phyloP scores from a whole-genome alignment of 2,329 filamentous ascomycete genomes.

The Botryotinia convoluta region DNA sequence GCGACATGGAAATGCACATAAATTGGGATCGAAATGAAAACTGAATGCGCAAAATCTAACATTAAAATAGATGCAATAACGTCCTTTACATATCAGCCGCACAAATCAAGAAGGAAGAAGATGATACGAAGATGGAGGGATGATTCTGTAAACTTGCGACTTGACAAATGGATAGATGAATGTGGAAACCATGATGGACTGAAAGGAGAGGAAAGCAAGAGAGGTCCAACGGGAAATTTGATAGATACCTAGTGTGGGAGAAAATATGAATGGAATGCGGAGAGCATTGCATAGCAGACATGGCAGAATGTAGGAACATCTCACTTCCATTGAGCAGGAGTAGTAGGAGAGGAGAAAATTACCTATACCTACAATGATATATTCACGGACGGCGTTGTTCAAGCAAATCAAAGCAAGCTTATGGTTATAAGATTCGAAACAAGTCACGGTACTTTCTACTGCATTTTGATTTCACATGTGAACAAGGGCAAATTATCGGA shows the following conservation, averaged over 20 bases:
- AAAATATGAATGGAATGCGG: not conserved
- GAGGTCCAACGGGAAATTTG: not conserved
- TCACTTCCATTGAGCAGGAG: not conserved
- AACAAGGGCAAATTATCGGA: not conserved
- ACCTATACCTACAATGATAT: slow-evolving; percentile 24
- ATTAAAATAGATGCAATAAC: slow-evolving; percentile 74
- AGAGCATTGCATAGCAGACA: not conserved
- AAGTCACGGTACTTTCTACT: slow-evolving; percentile 2
- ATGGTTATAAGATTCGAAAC: not conserved
- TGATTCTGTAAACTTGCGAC: slow-evolving; percentile 27
- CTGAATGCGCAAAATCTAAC: not conserved
- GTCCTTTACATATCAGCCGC: slow-evolving; percentile 83
- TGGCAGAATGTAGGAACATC: not conserved
- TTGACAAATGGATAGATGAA: slow-evolving; percentile 5
- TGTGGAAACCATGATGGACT: slow-evolving; percentile 9
- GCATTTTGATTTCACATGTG: not conserved
- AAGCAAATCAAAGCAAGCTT: slow-evolving; percentile 28
- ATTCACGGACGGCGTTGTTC: slow-evolving; percentile 34
- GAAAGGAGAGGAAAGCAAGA: not conserved
- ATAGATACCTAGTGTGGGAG: slow-evolving; percentile 1
- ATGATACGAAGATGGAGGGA: slow-evolving; percentile 58
- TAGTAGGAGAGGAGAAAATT: slow-evolving; percentile 11
- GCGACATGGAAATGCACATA: not conserved
- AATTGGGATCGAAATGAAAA: not conserved
- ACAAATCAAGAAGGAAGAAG: slow-evolving; percentile 47